Evolutionary conservation across 495 filamentous ascomycete genomes (phyloP).

Genomic region (Podospora bellae-mahoneyi): DNA sequence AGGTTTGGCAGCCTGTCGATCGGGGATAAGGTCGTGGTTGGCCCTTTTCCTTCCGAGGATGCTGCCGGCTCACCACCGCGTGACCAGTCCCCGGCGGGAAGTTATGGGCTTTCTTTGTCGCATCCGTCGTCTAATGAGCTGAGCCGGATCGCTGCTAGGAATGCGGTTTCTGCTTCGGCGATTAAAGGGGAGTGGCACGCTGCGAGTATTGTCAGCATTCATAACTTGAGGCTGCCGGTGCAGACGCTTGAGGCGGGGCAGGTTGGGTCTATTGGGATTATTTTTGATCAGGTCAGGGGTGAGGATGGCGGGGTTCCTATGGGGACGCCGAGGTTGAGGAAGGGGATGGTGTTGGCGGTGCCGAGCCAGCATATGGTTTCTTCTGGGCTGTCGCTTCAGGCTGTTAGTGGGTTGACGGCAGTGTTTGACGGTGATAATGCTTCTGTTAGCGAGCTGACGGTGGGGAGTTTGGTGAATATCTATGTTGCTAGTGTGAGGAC

Average conservation of each 20-base stretch:
- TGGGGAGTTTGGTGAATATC: slow-evolving; percentile 64
- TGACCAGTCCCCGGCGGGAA: slow-evolving; percentile 31
- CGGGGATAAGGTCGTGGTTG: slow-evolving; percentile 74
- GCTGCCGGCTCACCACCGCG: slow-evolving; percentile 42
- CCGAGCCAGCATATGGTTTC: slow-evolving; percentile 50
- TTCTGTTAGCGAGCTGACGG: slow-evolving; percentile 36
- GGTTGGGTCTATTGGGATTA: slow-evolving; percentile 84
- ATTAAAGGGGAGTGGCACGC: slow-evolving; percentile 66
- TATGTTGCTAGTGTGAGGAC: slow-evolving; percentile 88
- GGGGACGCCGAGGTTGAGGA: slow-evolving; percentile 57
- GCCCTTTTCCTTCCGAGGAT: slow-evolving; percentile 63
- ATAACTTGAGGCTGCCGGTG: slow-evolving; percentile 82
- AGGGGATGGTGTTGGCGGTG: slow-evolving; percentile 77
- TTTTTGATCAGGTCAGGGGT: slow-evolving; percentile 44
- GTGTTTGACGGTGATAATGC: slow-evolving; percentile 43
- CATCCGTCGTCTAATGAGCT: slow-evolving; percentile 45
- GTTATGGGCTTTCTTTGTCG: slow-evolving; percentile 39
- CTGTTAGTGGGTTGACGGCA: slow-evolving; percentile 53
- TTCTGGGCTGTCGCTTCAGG: slow-evolving; percentile 48
- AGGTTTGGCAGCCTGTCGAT: slow-evolving; percentile 73
- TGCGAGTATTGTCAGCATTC: slow-evolving; percentile 77
- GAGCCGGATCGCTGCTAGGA: slow-evolving; percentile 38
- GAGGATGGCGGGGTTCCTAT: slow-evolving; percentile 18
- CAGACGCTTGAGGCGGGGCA: slow-evolving; percentile 72
- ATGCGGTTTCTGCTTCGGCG: slow-evolving; percentile 42